Evolutionary conservation across 176 grass and related monocot species (phyloP).

Genomic region (Phragmites australis): DNA sequence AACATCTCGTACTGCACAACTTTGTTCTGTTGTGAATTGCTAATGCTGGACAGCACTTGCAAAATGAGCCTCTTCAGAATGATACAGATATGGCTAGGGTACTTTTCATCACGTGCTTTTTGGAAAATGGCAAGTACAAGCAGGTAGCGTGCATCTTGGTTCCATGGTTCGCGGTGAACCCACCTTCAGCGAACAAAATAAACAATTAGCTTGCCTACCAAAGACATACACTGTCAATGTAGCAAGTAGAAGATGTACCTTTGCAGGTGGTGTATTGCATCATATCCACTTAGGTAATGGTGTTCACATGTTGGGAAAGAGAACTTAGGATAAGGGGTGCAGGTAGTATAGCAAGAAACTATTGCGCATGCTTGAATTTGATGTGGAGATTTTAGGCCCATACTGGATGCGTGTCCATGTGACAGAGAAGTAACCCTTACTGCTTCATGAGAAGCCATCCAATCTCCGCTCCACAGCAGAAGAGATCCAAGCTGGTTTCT

Average conservation of each 20-base stretch:
- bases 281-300: slow-evolving; percentile 46
- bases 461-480: slow-evolving; percentile 67
- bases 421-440: slow-evolving; percentile 61
- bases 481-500: slow-evolving; percentile 91
- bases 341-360: slow-evolving; percentile 77
- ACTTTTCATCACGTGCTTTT: slow-evolving; percentile 85
- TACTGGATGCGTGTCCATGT: slow-evolving; percentile 36
- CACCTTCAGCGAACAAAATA: slow-evolving; percentile 50
- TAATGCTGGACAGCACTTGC: slow-evolving; percentile 57
- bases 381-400: slow-evolving; percentile 61
- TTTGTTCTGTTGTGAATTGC: slow-evolving; percentile 41
- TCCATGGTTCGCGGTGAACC: slow-evolving; percentile 92
- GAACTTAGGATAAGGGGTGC: slow-evolving; percentile 62
- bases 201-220: slow-evolving; percentile 19
- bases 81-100: slow-evolving; percentile 54
- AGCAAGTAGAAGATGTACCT: slow-evolving; percentile 56
- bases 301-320: slow-evolving; percentile 81
- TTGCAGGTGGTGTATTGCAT: slow-evolving; percentile 55
- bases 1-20: slow-evolving; percentile 51
- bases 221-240: slow-evolving; percentile 18
- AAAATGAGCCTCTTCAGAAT: slow-evolving; percentile 65
- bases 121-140: slow-evolving; percentile 79
- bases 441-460: slow-evolving; percentile 83
- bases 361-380: slow-evolving; percentile 75
- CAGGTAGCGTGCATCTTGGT: slow-evolving; percentile 66